A percentile compares a stretch with the other conserved stretches of the same genome.
phyloP scores from a whole-genome alignment of 2,329 filamentous ascomycete genomes.

The Drechslerella coelobrocha region DNA sequence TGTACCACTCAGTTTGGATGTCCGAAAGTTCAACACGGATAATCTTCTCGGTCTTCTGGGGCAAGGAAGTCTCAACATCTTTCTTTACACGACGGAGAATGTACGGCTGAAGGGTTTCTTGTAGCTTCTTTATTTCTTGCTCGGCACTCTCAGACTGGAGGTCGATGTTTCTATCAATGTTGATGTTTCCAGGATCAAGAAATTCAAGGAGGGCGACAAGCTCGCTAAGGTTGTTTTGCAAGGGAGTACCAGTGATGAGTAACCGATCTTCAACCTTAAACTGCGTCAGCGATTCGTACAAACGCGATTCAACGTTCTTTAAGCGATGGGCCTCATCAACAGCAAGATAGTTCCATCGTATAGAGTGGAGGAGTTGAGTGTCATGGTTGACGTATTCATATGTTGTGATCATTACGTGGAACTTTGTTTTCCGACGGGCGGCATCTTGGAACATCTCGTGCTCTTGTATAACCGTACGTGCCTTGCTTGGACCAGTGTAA shows the following conservation, averaged over 20 bases:
- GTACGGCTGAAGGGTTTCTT: conserved; percentile 85
- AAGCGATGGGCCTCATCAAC: conserved; percentile 96
- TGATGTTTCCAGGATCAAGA: conserved; percentile 89
- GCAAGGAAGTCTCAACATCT: conserved; percentile 94
- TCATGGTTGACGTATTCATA: conserved; percentile 96
- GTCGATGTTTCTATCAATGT: conserved; percentile 91
- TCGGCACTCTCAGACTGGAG: conserved; percentile 80
- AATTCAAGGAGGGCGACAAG: conserved; percentile 93
- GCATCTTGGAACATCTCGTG: conserved; percentile 87
- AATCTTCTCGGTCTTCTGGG: conserved; percentile 97
- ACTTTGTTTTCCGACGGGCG: conserved; percentile 87
- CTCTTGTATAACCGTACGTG: conserved; percentile 85
- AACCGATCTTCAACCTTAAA: conserved; percentile 89
- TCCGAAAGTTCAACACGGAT: conserved; percentile 97
- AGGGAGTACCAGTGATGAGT: conserved; percentile 93
- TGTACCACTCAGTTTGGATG: conserved; percentile 96
- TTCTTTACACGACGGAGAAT: conserved; percentile 96
- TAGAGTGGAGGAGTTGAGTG: conserved; percentile 79
- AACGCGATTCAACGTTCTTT: conserved; percentile 93
- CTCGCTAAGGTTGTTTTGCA: conserved; percentile 95
- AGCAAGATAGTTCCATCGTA: conserved; percentile 97
- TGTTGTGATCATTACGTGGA: conserved; percentile 96
- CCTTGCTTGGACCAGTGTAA: conserved; percentile 87
- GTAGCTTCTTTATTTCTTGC: conserved; percentile 83
- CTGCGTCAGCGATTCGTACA: conserved; percentile 82